Evolutionary conservation across 768 basidiomycete species (phyloP).

Genomic region (Amanita phalloides): DNA sequence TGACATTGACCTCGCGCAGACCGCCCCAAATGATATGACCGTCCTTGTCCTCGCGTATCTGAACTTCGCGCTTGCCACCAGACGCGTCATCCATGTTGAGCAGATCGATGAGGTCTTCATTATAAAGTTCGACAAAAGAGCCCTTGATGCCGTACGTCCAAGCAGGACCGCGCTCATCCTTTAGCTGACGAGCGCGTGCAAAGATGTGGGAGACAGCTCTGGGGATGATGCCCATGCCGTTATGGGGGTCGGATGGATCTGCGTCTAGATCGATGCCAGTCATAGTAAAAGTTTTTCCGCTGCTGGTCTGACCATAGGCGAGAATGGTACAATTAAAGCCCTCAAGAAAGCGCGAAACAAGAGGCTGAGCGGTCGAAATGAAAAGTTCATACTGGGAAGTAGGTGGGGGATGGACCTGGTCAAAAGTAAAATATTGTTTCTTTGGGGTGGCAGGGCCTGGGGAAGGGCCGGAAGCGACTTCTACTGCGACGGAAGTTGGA

Average conservation of each 20-base stretch:
- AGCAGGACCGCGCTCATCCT: slow-evolving; percentile 59
- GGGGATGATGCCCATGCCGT: slow-evolving; percentile 92
- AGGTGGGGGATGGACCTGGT: slow-evolving; percentile 85
- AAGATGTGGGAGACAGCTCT: slow-evolving; percentile 89
- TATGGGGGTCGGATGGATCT: slow-evolving; percentile 72
- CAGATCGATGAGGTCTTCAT: slow-evolving; percentile 97
- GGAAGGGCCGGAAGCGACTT: slow-evolving; percentile 47
- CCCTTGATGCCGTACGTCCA: slow-evolving; percentile 81
- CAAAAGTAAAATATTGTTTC: slow-evolving; percentile 85
- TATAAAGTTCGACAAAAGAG: slow-evolving; percentile 96
- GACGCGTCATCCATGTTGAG: slow-evolving; percentile 62
- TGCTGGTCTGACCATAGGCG: slow-evolving; percentile 96
- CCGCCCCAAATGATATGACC: slow-evolving; percentile 98
- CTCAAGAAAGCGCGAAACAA: slow-evolving; percentile 79
- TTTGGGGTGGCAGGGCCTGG: slow-evolving; percentile 47
- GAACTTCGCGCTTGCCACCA: slow-evolving; percentile 72
- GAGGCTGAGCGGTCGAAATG: slow-evolving; percentile 72
- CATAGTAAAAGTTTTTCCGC: slow-evolving; percentile 98
- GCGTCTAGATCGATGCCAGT: slow-evolving; percentile 88
- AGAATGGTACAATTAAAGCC: slow-evolving; percentile 98
- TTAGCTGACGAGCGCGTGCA: slow-evolving; percentile 60
- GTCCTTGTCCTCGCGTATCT: slow-evolving; percentile 95
- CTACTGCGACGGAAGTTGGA: slow-evolving; percentile 72
- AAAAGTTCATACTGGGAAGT: slow-evolving; percentile 83
- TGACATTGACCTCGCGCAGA: slow-evolving; percentile 85